Base-by-base conservation (phyloP, 495 filamentous ascomycete species). In the Penicillium ucsense region DNA sequence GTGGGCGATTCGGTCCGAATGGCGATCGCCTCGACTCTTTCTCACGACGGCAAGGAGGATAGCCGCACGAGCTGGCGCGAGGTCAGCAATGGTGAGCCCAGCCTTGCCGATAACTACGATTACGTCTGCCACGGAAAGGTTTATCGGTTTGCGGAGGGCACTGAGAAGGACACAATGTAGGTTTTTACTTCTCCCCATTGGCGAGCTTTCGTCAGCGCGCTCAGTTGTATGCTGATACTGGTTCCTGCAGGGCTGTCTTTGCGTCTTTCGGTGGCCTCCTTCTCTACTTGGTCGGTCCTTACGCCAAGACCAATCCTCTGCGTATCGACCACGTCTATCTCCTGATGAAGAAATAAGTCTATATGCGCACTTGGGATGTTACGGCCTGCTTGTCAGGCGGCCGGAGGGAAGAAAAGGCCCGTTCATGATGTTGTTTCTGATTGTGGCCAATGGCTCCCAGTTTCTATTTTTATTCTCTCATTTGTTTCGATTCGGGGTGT, bases 61-160 rank as follows among this genome's bases (percentile, higher is more conserved):
- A 58, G 55, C 35, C 67, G 68, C 8, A 60, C 59, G 8, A 87
- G 89, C 38, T 95, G 89, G 89, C 81, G 88, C 60, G 85, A 89
- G 41, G 74, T 83, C 29, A 76, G 73, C 53, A 74, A 80, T 64
- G 82, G 79, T 31, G 88, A 94, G 62, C 68, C 79, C 43, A 87
- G 80, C 8, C 71, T 99, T 35, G 89, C 92, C 20, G 89, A 97
- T 64, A 81, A 86, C 65, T 99, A 82, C 51, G 94, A 99, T 57
- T 99, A 99, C 64, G 92, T 97, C 39, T 95, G 89, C 66, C 82
- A 95, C 66, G 92, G 92, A 50, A 97, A 96, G 80, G 84, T 95
- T 33, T 99, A 99, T 72, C 83, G 89, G 55, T 96, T 97, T 63
- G 89, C 94, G 68, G 92, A 96, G 64, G 86, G 78, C 38, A 72